Base-by-base conservation (phyloP, 2,329 filamentous ascomycete genomes). In the Colletotrichum australisinense region DNA sequence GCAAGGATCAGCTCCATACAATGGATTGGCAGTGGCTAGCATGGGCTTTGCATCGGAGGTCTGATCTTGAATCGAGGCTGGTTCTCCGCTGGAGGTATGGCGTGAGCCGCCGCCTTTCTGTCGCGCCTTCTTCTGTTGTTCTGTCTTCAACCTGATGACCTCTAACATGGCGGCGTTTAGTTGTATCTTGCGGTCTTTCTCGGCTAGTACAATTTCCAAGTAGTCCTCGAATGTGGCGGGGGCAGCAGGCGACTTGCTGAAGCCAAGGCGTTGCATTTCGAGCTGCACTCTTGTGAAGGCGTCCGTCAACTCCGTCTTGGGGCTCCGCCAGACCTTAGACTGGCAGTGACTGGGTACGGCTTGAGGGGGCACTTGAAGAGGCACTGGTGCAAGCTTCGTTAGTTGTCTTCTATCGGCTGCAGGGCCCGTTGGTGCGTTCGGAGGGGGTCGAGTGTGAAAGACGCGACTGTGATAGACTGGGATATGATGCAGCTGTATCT, bases 241-340 rank as follows among this genome's bases (percentile, higher is more conserved):
- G 6, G 84, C 72, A 60, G 81, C 83, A 1, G 83, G 83, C 0
- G 84, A 85, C 14, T 80, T 79, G 58, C 80, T 78, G 2, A 80
- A 79, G n/a, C 80, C 77, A 63, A 83, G 81, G 60, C 82, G 79
- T 24, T 77, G 79, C 63, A 85, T 72, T 57, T 82, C 82, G n/a
- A 78, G 75, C 76, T 78, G 76, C 77, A 82, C 78, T 73, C 79
- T 84, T n/a, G 81, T 76, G 68, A 83, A 85, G 5, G 74, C 77
- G 42, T 35, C 75, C 77, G n/a, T 80, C 79, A 62, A 82, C 81
- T 55, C 78, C 24, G 79, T 80, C 52, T 79, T 78, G 11, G 78
- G 72, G 74, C 82, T 84, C n/a, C 80, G 76, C 84, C 84, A 85
- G 65, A 79, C 79, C 75, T 80, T 83, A 60, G 83, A 84, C 46